phyloP scores from a whole-genome alignment of 176 grass and related monocot species.

The Rhynchospora tenuis region DNA sequence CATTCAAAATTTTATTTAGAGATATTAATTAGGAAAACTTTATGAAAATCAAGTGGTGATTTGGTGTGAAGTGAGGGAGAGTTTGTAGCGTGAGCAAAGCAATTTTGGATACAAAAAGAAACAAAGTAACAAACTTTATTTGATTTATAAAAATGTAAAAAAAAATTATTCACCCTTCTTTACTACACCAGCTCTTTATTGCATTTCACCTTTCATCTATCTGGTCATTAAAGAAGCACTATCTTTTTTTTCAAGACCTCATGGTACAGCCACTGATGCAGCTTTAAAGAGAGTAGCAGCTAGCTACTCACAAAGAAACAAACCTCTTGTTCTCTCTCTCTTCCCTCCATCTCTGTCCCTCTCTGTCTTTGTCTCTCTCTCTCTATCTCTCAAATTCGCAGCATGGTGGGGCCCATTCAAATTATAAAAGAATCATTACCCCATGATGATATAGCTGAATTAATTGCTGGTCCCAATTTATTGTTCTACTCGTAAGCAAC shows the following conservation, averaged over 20 bases:
- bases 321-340: conserved; percentile 5
- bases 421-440: conserved; percentile 34
- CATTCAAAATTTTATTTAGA: not conserved
- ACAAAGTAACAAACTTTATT: not conserved
- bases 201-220: conserved; percentile 9
- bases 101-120: conserved; percentile 6
- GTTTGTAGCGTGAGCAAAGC: not conserved
- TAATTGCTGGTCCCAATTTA: conserved; percentile 23
- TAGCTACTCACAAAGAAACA: conserved; percentile 14
- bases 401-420: conserved; percentile 2
- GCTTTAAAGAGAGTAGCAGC: conserved; percentile 24
- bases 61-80: not conserved
- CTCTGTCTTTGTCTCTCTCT: not conserved
- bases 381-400: not conserved
- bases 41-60: not conserved
- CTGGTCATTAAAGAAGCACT: conserved; percentile 19
- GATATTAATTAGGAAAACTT: not conserved
- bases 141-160: not conserved
- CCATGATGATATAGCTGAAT: conserved; percentile 32
- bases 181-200: not conserved
- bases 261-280: conserved; percentile 17
- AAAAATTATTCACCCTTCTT: not conserved
- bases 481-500: not conserved
- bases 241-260: conserved; percentile 25
- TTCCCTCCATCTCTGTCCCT: not conserved